These are phyloP conservation scores for Verticillium tricorpus DNA, from an alignment of 2,329 filamentous ascomycete genomes.

Conservation along the genomic window DNA sequence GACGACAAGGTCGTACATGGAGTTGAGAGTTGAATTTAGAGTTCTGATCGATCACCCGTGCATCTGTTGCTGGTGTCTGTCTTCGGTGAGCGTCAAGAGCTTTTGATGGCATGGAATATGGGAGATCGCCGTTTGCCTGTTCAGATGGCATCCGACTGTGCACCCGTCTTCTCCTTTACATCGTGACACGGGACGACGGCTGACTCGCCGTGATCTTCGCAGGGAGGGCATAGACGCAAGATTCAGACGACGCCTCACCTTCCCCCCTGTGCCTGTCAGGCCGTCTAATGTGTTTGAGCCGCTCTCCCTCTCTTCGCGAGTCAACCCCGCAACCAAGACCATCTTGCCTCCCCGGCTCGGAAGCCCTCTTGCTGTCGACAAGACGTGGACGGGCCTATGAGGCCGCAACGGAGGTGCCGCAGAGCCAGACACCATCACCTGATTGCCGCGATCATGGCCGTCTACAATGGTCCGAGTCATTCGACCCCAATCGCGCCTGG, in stretches of 20 bases:
- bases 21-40: neutral
- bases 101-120: too few relatives aligned
- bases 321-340: neutral
- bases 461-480: too few relatives aligned
- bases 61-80: neutral
- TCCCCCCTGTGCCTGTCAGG: neutral
- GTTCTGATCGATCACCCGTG: neutral
- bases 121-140: neutral
- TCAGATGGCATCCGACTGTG: neutral
- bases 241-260: too few relatives aligned
- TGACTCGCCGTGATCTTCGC: neutral
- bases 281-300: neutral
- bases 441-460: too few relatives aligned
- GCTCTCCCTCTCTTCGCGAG: neutral
- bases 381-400: too few relatives aligned
- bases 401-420: too few relatives aligned
- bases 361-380: neutral
- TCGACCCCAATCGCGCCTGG: too few relatives aligned
- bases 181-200: neutral
- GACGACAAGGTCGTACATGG: neutral
- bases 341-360: neutral
- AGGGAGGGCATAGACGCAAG: neutral
- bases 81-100: too few relatives aligned
- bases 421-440: too few relatives aligned
- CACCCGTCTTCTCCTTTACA: neutral